Conservation (phyloP, 768 basidiomycete genomes). For the Strobilomyces echinocephalus region DNA sequence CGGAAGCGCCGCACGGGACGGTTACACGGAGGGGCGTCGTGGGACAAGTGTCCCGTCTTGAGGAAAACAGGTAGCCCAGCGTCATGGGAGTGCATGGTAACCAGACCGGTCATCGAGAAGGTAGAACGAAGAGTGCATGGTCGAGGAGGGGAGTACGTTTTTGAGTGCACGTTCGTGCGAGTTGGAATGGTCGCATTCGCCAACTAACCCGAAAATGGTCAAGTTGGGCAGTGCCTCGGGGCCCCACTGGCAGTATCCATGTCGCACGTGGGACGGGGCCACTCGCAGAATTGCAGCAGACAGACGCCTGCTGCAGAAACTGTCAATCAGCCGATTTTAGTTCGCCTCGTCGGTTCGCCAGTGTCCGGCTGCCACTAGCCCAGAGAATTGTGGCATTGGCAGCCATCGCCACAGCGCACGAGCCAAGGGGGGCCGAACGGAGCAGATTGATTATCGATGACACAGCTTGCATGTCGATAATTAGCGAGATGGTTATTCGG, state of each 20-base stretch:
- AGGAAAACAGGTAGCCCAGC: constrained; percentile 6
- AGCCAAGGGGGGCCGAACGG: not conserved
- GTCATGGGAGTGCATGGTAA: not conserved
- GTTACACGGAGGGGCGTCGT: not conserved
- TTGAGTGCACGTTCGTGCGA: constrained; percentile 24
- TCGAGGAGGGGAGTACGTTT: constrained; percentile 1
- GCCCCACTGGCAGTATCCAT: too few species aligned
- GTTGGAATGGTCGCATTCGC: constrained; percentile 7
- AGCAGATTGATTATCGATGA: not conserved
- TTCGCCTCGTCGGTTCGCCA: not conserved
- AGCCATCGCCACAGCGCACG: not conserved
- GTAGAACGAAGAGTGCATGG: constrained; percentile 2
- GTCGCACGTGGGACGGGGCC: not conserved
- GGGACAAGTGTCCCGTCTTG: not conserved
- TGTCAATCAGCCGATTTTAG: constrained; percentile 1
- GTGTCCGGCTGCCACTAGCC: not conserved
- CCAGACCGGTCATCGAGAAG: not conserved
- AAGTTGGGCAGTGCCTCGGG: not conserved
- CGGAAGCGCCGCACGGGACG: constrained; percentile 2
- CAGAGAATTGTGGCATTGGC: not conserved
- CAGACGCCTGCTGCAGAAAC: not conserved
- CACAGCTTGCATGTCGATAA: too few species aligned
- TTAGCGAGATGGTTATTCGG: too few species aligned
- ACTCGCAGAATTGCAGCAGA: constrained; percentile 4
- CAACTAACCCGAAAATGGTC: constrained; percentile 7